Percentiles rank a stretch among this genome's conserved stretches.
These are phyloP conservation scores for Cercospora nicotianae DNA, from an alignment of 2,329 filamentous ascomycete species.

Conservation along the genomic window DNA sequence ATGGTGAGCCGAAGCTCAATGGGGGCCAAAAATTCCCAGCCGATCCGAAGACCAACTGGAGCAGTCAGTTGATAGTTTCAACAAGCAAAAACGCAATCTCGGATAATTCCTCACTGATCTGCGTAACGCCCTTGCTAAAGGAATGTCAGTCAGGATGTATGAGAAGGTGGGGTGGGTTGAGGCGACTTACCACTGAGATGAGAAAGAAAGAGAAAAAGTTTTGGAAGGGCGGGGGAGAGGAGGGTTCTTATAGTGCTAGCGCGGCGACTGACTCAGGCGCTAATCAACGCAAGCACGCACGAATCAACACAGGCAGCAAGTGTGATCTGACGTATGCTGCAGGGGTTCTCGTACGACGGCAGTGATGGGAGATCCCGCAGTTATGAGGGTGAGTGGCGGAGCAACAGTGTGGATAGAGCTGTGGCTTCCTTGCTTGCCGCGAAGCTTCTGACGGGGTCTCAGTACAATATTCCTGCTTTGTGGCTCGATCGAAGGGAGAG, in stretches of 20 bases:
- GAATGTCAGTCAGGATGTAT: neutral
- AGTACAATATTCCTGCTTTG: neutral
- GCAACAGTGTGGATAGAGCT: neutral
- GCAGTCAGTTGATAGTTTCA: no score
- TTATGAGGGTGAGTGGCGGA: neutral
- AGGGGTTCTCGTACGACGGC: neutral
- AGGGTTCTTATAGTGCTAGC: neutral
- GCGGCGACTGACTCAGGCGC: neutral
- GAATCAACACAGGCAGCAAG: neutral
- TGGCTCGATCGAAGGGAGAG: neutral
- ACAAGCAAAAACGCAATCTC: conserved; percentile 87
- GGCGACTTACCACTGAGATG: conserved; percentile 2
- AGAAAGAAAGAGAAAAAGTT: neutral
- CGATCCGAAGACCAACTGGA: conserved; percentile 68
- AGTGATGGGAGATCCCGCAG: neutral
- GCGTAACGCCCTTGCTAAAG: conserved; percentile 73
- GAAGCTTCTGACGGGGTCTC: neutral
- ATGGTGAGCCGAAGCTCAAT: neutral
- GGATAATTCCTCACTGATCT: conserved; percentile 84
- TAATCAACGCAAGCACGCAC: neutral
- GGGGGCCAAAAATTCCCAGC: conserved; percentile 73
- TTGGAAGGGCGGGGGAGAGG: neutral
- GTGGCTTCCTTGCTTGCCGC: neutral
- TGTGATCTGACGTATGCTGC: neutral
- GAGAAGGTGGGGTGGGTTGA: neutral